phyloP scores from a whole-genome alignment of 2,329 filamentous ascomycete genomes.

The Aspergillus sp. region DNA sequence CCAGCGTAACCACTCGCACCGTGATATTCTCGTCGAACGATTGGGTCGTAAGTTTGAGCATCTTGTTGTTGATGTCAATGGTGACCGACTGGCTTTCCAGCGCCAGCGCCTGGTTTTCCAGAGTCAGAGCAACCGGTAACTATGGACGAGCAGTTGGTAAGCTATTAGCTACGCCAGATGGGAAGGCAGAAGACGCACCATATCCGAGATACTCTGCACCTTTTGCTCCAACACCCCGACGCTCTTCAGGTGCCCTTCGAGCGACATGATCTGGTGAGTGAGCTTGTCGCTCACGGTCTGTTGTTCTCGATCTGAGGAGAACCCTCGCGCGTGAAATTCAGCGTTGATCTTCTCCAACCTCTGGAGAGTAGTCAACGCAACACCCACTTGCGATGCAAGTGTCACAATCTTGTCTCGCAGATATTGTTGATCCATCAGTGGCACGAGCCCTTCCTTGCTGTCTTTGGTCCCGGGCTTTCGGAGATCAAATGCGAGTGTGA shows the following conservation, averaged over 20 bases:
- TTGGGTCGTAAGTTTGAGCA: constrained; percentile 15
- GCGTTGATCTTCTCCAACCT: constrained; percentile 10
- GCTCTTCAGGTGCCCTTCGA: constrained; percentile 14
- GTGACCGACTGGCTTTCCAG: constrained; percentile 10
- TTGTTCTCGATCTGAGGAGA: not conserved
- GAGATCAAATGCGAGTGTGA: constrained; percentile 13
- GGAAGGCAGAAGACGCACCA: constrained; percentile 6
- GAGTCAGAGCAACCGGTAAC: constrained; percentile 13
- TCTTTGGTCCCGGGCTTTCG: not conserved
- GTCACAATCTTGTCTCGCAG: constrained; percentile 9
- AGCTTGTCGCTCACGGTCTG: constrained; percentile 2
- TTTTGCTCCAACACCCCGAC: constrained; percentile 15
- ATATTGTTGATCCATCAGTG: constrained; percentile 12
- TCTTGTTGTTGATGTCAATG: constrained; percentile 13
- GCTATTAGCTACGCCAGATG: not conserved
- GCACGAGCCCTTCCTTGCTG: not conserved
- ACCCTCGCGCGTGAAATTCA: not conserved
- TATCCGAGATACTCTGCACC: constrained; percentile 14
- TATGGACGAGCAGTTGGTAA: not conserved
- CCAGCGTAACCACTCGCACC: constrained; percentile 23
- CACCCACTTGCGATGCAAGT: constrained; percentile 6
- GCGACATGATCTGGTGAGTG: constrained; percentile 7
- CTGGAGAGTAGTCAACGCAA: constrained; percentile 8
- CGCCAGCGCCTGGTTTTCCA: constrained; percentile 12
- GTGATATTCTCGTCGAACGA: constrained; percentile 25